A percentile compares a stretch with the other conserved stretches of the same genome.
Conservation (phyloP, 2,329 filamentous ascomycete genomes). For the Colletotrichum spaethianum region DNA sequence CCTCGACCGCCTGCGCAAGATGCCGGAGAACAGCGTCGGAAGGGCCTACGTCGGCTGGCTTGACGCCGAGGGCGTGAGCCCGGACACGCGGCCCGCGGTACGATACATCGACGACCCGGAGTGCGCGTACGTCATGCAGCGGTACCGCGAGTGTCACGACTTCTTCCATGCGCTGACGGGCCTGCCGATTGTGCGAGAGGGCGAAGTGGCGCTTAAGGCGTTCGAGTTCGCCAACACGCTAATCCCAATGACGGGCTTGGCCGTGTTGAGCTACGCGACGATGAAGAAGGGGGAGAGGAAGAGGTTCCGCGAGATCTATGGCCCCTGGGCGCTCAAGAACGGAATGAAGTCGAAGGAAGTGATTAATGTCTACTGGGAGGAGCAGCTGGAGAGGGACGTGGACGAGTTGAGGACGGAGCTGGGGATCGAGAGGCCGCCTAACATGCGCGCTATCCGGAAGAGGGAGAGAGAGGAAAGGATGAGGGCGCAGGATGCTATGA, state of each 20-base stretch:
- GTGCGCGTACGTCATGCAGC: constrained; percentile 98
- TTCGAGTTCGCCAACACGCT: constrained; percentile 97
- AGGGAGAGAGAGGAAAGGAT: constrained; percentile 78
- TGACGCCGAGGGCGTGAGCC: constrained; percentile 93
- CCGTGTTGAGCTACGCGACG: constrained; percentile 87
- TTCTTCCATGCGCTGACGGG: constrained; percentile 97
- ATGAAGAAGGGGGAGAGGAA: constrained; percentile 85
- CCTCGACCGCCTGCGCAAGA: constrained; percentile 77
- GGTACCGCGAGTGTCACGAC: constrained; percentile 97
- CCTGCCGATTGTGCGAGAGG: constrained; percentile 91
- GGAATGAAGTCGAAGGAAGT: constrained; percentile 83
- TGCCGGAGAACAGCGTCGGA: constrained; percentile 83
- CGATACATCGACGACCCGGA: constrained; percentile 95
- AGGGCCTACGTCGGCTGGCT: constrained; percentile 89
- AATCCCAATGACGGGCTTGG: constrained; percentile 94
- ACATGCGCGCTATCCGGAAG: constrained; percentile 84
- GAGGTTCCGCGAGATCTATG: constrained; percentile 81
- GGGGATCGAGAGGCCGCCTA: constrained; percentile 89
- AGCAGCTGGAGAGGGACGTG: constrained; percentile 88
- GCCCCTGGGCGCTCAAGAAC: constrained; percentile 92
- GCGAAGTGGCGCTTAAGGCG: constrained; percentile 96
- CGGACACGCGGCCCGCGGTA: constrained; percentile 87
- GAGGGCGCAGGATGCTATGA: constrained; percentile 66
- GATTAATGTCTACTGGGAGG: constrained; percentile 98
- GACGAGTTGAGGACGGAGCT: constrained; percentile 80